Percentiles rank a stretch among this genome's conserved stretches.
Conservation (phyloP, 2,329 filamentous ascomycete species). For the Xylogone sp. region DNA sequence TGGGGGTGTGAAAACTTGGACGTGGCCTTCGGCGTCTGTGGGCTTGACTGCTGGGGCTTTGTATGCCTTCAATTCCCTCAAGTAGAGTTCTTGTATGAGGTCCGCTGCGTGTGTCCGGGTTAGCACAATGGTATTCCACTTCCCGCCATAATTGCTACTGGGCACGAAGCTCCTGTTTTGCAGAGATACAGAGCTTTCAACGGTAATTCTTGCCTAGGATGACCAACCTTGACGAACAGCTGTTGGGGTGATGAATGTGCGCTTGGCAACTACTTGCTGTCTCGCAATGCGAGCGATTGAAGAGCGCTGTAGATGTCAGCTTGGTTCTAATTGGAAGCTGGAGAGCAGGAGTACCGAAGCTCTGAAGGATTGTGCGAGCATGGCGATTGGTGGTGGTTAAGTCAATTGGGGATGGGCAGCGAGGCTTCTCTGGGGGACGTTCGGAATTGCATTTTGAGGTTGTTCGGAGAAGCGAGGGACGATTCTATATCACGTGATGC, state of each 20-base stretch:
- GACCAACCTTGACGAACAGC: slow-evolving; percentile 30
- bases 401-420: slow-evolving; percentile 24
- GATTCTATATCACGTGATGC: not conserved
- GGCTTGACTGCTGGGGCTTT: slow-evolving; percentile 82
- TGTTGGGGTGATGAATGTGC: slow-evolving; percentile 30
- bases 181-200: not conserved
- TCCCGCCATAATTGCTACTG: not conserved
- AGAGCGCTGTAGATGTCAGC: slow-evolving; percentile 25
- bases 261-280: slow-evolving; percentile 26
- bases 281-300: slow-evolving; percentile 29
- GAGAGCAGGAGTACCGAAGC: slow-evolving; percentile 26
- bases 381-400: slow-evolving; percentile 23
- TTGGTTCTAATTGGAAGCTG: slow-evolving; percentile 10
- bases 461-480: slow-evolving; percentile 1
- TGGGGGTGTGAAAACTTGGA: slow-evolving; percentile 81
- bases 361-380: slow-evolving; percentile 31
- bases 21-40: slow-evolving; percentile 82
- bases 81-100: slow-evolving; percentile 95
- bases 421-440: slow-evolving; percentile 7
- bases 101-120: slow-evolving; percentile 63
- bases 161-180: not conserved
- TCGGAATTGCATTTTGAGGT: slow-evolving; percentile 6
- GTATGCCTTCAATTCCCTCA: slow-evolving; percentile 93
- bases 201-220: not conserved
- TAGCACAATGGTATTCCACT: not conserved